phyloP scores from a whole-genome alignment of 805 yeast genomes.

The Saccharomycopsis sp. region DNA sequence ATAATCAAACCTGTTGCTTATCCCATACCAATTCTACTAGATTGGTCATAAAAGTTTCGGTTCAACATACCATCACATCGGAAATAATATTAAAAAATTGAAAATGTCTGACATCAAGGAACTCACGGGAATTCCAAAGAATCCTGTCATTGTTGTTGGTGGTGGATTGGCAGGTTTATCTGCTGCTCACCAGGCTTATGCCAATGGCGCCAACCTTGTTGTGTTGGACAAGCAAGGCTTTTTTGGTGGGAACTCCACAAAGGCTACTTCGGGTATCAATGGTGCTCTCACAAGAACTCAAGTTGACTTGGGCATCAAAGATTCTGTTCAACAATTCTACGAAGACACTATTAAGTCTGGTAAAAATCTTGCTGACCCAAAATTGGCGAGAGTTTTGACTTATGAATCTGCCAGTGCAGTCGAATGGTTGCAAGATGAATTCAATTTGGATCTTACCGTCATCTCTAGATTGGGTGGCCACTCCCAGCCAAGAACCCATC shows the following conservation, averaged over 20 bases:
- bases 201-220: constrained; percentile 44
- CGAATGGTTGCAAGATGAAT: constrained; percentile 60
- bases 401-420: constrained; percentile 58
- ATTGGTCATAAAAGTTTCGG: too few species aligned
- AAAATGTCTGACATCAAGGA: constrained; percentile 15
- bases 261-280: constrained; percentile 61
- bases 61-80: too few species aligned
- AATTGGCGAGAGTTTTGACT: constrained; percentile 50
- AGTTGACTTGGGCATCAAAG: constrained; percentile 37
- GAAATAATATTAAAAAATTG: too few species aligned
- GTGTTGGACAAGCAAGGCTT: constrained; percentile 52
- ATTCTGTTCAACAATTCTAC: constrained; percentile 49
- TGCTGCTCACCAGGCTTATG: constrained; percentile 49
- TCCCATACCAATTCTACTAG: too few species aligned
- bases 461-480: constrained; percentile 81
- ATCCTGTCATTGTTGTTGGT: constrained; percentile 43
- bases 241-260: constrained; percentile 56
- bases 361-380: constrained; percentile 47
- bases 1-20: too few species aligned
- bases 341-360: constrained; percentile 64
- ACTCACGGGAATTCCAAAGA: constrained; percentile 12
- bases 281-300: constrained; percentile 69
- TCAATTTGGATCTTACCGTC: constrained; percentile 52
- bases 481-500: constrained; percentile 69
- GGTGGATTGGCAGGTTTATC: constrained; percentile 59